Percentiles rank a stretch among this genome's conserved stretches.
phyloP scores from a whole-genome alignment of 1,284 basidiomycete genomes.

The Ganoderma multipileum region DNA sequence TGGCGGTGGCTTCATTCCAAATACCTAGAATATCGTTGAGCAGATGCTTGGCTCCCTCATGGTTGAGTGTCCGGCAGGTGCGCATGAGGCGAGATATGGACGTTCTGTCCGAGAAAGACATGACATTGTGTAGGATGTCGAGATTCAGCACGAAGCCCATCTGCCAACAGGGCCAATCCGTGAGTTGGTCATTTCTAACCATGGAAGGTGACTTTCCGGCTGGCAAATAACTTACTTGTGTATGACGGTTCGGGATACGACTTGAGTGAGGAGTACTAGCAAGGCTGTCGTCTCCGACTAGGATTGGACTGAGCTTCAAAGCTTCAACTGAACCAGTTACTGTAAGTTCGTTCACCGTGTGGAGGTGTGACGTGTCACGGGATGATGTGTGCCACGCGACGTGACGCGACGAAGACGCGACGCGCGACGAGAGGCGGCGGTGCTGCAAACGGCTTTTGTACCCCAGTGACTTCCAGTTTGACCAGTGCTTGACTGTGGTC shows the following conservation, averaged over 20 bases:
- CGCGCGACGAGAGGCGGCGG: too few relatives aligned
- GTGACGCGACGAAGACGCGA: background rate
- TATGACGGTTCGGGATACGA: too few relatives aligned
- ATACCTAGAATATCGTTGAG: background rate
- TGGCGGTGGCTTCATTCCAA: background rate
- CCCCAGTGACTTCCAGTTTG: background rate
- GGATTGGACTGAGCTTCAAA: too few relatives aligned
- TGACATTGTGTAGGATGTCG: background rate
- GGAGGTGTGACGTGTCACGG: too few relatives aligned
- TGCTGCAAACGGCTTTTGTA: too few relatives aligned
- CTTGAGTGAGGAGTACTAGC: too few relatives aligned
- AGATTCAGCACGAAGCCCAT: background rate
- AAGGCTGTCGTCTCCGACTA: too few relatives aligned
- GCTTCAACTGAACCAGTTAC: too few relatives aligned
- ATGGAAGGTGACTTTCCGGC: background rate
- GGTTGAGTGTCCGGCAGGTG: conserved; percentile 6
- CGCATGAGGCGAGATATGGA: background rate
- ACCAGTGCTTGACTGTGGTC: background rate
- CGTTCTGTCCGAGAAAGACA: background rate
- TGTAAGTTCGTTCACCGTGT: too few relatives aligned
- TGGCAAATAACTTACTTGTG: background rate
- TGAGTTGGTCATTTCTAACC: too few relatives aligned
- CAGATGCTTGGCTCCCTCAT: background rate
- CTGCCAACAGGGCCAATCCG: background rate
- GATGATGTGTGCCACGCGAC: background rate